These are phyloP conservation scores for Xerophyta viscosa DNA, from an alignment of 106 monocot species.

Conservation along the genomic window DNA sequence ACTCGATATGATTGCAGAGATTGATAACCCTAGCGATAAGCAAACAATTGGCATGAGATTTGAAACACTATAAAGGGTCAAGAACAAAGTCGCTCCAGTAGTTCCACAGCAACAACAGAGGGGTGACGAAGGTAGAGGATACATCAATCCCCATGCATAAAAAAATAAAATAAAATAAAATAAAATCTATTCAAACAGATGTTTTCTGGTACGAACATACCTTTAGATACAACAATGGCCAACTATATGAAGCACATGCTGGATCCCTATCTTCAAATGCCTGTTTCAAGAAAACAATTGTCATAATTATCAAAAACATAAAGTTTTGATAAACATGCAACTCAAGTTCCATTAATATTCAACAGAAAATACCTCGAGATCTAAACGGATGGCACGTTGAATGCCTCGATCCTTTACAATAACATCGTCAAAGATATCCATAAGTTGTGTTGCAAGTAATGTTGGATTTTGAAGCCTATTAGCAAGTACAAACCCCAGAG, in stretches of 20 bases:
- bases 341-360: no score
- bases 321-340: no score
- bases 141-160: not conserved
- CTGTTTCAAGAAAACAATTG: conserved; percentile 19
- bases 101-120: not conserved
- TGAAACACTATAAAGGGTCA: not conserved
- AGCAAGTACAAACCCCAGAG: conserved; percentile 80
- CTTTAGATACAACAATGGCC: conserved; percentile 85
- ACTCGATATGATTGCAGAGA: conserved; percentile 89
- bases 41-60: not conserved
- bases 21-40: conserved; percentile 64
- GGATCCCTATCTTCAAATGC: conserved; percentile 91
- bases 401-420: conserved; percentile 76
- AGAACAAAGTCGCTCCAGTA: not conserved
- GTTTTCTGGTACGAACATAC: conserved; percentile 16
- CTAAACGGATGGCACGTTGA: conserved; percentile 72
- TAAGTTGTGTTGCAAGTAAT: conserved; percentile 66
- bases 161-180: not conserved
- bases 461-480: conserved; percentile 88
- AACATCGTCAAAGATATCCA: conserved; percentile 84
- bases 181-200: not conserved
- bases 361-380: conserved; percentile 57
- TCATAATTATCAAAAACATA: not conserved
- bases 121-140: not conserved
- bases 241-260: conserved; percentile 77